These are phyloP conservation scores for Cenchrus purpureus DNA, from an alignment of 176 grass and related monocot genomes.

Conservation along the genomic window DNA sequence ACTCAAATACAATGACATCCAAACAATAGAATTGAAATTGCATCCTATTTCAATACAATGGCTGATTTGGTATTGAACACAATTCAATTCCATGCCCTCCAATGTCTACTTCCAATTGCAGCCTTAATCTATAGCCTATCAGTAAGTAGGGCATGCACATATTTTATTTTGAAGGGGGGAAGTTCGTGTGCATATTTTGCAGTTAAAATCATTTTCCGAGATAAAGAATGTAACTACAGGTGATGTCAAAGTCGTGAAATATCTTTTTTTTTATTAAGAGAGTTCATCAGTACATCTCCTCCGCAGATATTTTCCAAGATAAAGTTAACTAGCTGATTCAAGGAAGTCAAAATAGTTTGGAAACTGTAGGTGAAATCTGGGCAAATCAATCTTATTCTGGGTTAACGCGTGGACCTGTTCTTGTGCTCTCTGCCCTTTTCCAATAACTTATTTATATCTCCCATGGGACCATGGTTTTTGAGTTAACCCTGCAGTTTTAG, in stretches of 20 bases:
- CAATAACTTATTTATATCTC: not conserved
- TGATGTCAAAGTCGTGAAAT: not conserved
- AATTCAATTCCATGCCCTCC: no score
- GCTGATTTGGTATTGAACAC: no score
- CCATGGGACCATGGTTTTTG: not conserved
- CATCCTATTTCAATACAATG: no score
- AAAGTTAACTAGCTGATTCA: not conserved
- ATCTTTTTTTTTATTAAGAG: not conserved
- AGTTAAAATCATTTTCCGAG: not conserved
- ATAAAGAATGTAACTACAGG: not conserved
- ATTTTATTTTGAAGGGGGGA: not conserved
- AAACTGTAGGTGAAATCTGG: not conserved
- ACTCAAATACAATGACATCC: no score
- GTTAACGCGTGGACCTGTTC: not conserved
- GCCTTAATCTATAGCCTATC: not conserved
- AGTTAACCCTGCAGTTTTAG: not conserved
- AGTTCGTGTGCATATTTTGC: not conserved
- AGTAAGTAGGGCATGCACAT: constrained; percentile 8
- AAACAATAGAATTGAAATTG: no score
- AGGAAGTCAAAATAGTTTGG: not conserved
- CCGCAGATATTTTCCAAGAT: no score
- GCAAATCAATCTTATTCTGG: not conserved
- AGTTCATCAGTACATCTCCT: not conserved
- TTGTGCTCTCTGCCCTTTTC: not conserved
- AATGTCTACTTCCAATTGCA: no score